These are phyloP conservation scores for Penicillium sp. DNA, from an alignment of 2,329 filamentous ascomycete species.

Conservation along the genomic window DNA sequence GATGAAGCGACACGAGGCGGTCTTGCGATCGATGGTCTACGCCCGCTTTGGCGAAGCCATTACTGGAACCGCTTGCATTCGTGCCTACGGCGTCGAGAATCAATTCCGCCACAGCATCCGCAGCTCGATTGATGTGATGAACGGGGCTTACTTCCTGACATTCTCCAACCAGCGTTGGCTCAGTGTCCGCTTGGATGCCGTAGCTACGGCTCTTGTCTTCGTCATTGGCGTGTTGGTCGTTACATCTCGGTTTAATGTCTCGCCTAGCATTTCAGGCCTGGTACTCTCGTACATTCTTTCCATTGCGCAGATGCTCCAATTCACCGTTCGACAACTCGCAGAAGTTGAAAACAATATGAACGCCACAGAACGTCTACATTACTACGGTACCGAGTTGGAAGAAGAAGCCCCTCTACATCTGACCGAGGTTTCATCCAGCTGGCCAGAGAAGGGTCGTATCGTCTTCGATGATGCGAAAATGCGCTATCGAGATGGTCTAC, in stretches of 20 bases:
- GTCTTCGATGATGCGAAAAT: conserved; percentile 75
- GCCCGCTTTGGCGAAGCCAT: conserved; percentile 90
- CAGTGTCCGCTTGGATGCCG: conserved; percentile 78
- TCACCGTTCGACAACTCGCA: conserved; percentile 88
- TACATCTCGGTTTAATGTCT: conserved; percentile 83
- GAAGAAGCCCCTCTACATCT: conserved; percentile 86
- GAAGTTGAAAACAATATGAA: conserved; percentile 99
- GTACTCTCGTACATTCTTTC: conserved; percentile 91
- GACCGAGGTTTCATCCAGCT: conserved; percentile 69
- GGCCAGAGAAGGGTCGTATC: conserved; percentile 88
- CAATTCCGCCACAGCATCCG: conserved; percentile 74
- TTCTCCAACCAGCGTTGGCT: conserved; percentile 97
- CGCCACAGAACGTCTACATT: conserved; percentile 85
- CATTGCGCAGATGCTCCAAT: conserved; percentile 95
- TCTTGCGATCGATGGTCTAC: conserved; percentile 85
- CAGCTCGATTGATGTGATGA: conserved; percentile 83
- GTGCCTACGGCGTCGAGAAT: conserved; percentile 81
- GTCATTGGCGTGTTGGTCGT: conserved; percentile 88
- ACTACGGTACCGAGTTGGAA: conserved; percentile 85
- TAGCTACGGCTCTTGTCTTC: conserved; percentile 84
- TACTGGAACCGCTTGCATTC: conserved; percentile 74
- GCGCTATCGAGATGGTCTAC: conserved; percentile 74
- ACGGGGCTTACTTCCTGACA: conserved; percentile 90
- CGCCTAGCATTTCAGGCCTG: conserved; percentile 82
- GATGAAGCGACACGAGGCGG: conserved; percentile 90